Conservation (phyloP, 2,329 filamentous ascomycete species). For the Pseudomassariella vexata region DNA sequence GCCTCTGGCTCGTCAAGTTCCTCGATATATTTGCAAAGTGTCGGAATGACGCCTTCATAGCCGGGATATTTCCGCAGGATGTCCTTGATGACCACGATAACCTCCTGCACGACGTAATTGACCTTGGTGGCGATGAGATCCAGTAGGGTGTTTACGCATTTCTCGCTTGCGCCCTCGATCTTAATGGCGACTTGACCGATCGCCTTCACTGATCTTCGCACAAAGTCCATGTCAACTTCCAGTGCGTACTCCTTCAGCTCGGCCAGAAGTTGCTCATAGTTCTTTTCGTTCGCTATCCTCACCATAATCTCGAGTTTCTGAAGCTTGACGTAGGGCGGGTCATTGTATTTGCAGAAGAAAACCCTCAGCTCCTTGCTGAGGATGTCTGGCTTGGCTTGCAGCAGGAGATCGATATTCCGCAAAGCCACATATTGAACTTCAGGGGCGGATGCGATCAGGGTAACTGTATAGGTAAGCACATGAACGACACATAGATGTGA, state of each 20-base stretch:
- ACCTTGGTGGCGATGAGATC: slow-evolving; percentile 97
- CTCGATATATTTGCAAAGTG: slow-evolving; percentile 92
- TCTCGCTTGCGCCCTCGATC: slow-evolving; percentile 90
- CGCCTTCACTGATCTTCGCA: slow-evolving; percentile 85
- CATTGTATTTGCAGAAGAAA: slow-evolving; percentile 99
- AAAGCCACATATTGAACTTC: slow-evolving; percentile 98
- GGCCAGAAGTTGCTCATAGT: slow-evolving; percentile 91
- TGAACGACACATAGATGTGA: no score
- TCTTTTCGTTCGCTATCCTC: slow-evolving; percentile 93
- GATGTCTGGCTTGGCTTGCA: slow-evolving; percentile 95
- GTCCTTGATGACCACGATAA: slow-evolving; percentile 98
- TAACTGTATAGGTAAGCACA: no score
- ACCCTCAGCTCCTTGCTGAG: slow-evolving; percentile 95
- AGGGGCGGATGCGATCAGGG: slow-evolving; percentile 87
- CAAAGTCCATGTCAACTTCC: slow-evolving; percentile 99
- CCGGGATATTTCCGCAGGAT: slow-evolving; percentile 97
- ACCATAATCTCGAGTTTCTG: slow-evolving; percentile 98
- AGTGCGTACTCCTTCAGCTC: slow-evolving; percentile 93
- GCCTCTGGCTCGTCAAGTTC: slow-evolving; percentile 93
- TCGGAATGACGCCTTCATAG: slow-evolving; percentile 96
- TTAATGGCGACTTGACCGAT: slow-evolving; percentile 99
- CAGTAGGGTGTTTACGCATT: slow-evolving; percentile 87
- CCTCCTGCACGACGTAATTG: slow-evolving; percentile 98
- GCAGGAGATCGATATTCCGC: slow-evolving; percentile 88
- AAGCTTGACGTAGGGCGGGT: slow-evolving; percentile 98